Percentiles rank a stretch among this genome's conserved stretches.
These are phyloP conservation scores for Capsella rubella DNA, from an alignment of 441 rosid species.

Conservation along the genomic window DNA sequence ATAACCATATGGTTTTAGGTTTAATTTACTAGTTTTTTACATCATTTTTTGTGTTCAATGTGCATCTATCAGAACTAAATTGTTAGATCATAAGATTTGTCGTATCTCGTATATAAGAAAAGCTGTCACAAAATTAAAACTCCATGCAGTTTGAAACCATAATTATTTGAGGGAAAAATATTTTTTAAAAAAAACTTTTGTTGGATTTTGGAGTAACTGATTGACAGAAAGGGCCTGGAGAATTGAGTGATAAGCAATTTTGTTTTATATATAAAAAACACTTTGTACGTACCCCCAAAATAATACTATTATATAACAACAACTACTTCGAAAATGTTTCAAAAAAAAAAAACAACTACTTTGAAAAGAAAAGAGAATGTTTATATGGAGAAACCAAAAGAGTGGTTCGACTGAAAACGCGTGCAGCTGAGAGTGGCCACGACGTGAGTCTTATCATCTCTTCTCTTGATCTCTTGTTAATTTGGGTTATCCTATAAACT, in stretches of 20 bases:
- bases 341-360: too few species aligned
- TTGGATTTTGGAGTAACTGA: constrained; percentile 16
- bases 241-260: constrained; percentile 17
- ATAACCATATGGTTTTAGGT: too few species aligned
- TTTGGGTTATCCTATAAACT: neutral
- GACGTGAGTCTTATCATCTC: constrained; percentile 25
- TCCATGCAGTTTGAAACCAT: constrained; percentile 4
- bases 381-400: constrained; percentile 1
- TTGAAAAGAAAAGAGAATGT: constrained; percentile 5
- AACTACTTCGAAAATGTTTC: neutral
- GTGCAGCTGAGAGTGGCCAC: constrained; percentile 22
- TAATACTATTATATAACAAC: neutral
- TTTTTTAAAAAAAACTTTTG: neutral
- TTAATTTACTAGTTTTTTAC: too few species aligned
- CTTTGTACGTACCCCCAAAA: neutral
- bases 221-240: constrained; percentile 30
- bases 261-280: neutral
- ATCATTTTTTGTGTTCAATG: too few species aligned
- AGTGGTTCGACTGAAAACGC: constrained; percentile 29
- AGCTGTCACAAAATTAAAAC: too few species aligned
- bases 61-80: too few species aligned
- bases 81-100: too few species aligned
- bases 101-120: too few species aligned
- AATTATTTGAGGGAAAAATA: too few species aligned
- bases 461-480: neutral